Conservation (phyloP, 2,329 filamentous ascomycete genomes). For the Epichloe sibirici region DNA sequence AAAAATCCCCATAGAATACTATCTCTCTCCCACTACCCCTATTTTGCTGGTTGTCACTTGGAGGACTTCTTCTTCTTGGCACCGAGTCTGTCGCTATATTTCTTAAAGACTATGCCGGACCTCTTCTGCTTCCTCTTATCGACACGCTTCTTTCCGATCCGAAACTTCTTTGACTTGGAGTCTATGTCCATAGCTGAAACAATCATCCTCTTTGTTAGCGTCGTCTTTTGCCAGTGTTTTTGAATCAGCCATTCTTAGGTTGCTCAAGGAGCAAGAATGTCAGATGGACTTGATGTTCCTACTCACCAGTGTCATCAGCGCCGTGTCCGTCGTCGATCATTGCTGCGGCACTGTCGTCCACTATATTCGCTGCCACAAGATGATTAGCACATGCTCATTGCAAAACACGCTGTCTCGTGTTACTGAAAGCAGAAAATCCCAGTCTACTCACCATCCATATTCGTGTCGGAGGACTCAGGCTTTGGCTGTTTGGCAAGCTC, state of each 20-base stretch:
- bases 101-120: slow-evolving; percentile 47
- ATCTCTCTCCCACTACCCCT: neutral
- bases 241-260: neutral
- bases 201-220: slow-evolving; percentile 4
- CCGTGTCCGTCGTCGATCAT: slow-evolving; percentile 20
- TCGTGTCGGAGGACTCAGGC: slow-evolving; percentile 41
- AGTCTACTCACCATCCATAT: slow-evolving; percentile 29
- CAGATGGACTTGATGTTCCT: neutral
- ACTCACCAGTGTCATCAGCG: slow-evolving; percentile 12
- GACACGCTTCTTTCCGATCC: slow-evolving; percentile 37
- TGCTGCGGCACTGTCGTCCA: slow-evolving; percentile 16
- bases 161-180: slow-evolving; percentile 26
- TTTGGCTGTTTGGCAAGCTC: slow-evolving; percentile 69
- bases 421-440: slow-evolving; percentile 1
- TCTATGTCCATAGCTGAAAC: slow-evolving; percentile 46
- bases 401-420: neutral
- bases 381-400: neutral
- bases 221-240: neutral
- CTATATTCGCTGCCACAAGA: slow-evolving; percentile 8
- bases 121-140: slow-evolving; percentile 46
- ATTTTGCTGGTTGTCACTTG: slow-evolving; percentile 4
- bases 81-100: slow-evolving; percentile 39
- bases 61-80: slow-evolving; percentile 28
- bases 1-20: neutral
- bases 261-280: neutral